Evolutionary conservation across 306 rosid species (phyloP).

Genomic region (Pyrus pyrifolia): DNA sequence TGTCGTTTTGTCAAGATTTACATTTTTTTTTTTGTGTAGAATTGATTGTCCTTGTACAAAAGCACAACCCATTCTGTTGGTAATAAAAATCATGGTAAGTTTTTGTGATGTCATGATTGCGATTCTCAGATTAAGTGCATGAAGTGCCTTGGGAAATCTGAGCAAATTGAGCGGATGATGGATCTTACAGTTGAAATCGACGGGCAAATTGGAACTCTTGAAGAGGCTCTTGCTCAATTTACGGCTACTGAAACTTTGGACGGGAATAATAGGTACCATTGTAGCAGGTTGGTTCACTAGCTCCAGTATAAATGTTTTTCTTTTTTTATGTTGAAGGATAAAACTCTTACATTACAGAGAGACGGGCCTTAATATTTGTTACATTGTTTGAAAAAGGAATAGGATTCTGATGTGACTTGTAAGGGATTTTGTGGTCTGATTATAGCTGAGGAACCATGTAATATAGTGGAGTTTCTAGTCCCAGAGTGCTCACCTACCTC

Average conservation of each 20-base stretch:
- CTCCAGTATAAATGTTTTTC: background rate
- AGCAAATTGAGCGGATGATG: constrained; percentile 69
- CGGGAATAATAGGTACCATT: constrained; percentile 59
- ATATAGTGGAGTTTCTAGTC: background rate
- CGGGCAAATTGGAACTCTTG: constrained; percentile 75
- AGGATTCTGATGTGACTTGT: no score
- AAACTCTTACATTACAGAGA: background rate
- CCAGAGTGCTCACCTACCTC: background rate
- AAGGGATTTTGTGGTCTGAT: background rate
- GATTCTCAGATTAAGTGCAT: constrained; percentile 64
- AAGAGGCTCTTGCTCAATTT: constrained; percentile 78
- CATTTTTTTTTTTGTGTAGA: background rate
- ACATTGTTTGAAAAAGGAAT: no score
- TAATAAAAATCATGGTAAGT: background rate
- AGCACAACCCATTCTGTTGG: background rate
- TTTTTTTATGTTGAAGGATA: background rate
- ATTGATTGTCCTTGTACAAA: background rate
- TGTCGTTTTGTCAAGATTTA: background rate
- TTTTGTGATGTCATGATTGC: constrained; percentile 20
- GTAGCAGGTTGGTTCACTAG: constrained; percentile 52
- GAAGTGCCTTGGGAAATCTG: constrained; percentile 66
- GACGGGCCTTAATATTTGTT: no score
- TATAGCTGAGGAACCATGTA: background rate
- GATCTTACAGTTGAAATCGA: constrained; percentile 80
- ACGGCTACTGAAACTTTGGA: constrained; percentile 72